Base-by-base conservation (phyloP, 2,329 filamentous ascomycete genomes). In the Pezicula carpinea region DNA sequence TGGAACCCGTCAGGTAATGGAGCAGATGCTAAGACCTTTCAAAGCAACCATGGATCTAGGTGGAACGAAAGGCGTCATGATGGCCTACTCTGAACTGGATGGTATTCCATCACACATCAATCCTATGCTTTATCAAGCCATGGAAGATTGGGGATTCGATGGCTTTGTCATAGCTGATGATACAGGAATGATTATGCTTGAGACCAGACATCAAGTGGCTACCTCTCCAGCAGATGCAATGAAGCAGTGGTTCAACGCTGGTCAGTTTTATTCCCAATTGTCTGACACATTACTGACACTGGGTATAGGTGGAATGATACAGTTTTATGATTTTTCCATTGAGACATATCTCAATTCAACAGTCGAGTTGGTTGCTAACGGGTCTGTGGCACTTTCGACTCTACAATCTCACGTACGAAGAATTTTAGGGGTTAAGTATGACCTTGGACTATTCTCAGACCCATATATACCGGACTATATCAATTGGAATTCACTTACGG, bases 291-390 rank as follows among this genome's bases (percentile, higher is more conserved):
- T 39, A 22, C 17, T 42, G 7, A 48, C n/a, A 17, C 3, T 5
- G 22, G 3, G 13, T 43, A 18, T 22, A 50, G 50, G 50, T 15
- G 50, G 50, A 6, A 72, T 72, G 68, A 56, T 71, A 2, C 70
- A 72, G 43, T 73, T 67, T 47, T 73, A 73, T 39, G 69, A 72
- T 49, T 72, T 69, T 48, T 63, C 68, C 2, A 48, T 73, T 13
- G 63, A 67, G 10, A 55, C 59, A 6, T 69, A 66, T 35, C 56
- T 71, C 21, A 65, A 69, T 57, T 53, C 61, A 31, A 70, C 64
- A 0, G 57, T 52, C 35, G 63, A 60, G 11, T 48, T 70, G 4
- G 51, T 71, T 5, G 50, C 56, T 3, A 71, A 71, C 29, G 60
- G 60, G 1, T 66, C 66, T 0, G 56, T 71, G 1, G 53, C 62